Conservation (phyloP, 225 moss, liverwort and hornwort genomes). For the Bryoerythrophyllum caledonicum region DNA sequence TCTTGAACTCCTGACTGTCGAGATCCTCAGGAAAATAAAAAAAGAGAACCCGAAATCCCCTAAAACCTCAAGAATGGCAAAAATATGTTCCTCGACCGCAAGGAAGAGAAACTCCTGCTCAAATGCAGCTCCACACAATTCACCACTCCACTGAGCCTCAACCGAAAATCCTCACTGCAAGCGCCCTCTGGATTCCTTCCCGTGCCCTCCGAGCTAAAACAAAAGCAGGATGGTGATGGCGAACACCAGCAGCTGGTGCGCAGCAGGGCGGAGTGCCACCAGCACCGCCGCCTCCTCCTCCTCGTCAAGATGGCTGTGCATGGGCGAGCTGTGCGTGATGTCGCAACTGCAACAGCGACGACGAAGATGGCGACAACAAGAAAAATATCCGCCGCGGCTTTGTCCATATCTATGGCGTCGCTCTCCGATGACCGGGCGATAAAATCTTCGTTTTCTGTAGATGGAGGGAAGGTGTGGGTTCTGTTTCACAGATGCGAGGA, state of each 20-base stretch:
- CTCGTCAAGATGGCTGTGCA: too few species aligned
- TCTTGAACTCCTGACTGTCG: neutral
- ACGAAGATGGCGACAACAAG: neutral
- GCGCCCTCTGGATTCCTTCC: neutral
- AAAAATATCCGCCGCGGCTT: neutral
- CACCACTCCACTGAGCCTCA: neutral
- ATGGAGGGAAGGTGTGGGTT: too few species aligned
- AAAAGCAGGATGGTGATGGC: neutral
- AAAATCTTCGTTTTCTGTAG: too few species aligned
- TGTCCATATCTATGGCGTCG: neutral
- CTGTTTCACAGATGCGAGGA: too few species aligned
- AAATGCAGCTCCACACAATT: neutral
- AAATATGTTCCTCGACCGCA: neutral
- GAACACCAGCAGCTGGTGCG: neutral
- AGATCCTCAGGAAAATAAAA: constrained; percentile 4
- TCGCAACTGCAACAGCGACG: neutral
- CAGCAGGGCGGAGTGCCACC: too few species aligned
- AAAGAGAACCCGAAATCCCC: neutral
- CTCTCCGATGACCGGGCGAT: too few species aligned
- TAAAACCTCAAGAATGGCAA: neutral
- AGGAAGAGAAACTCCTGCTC: neutral
- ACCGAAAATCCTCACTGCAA: too few species aligned
- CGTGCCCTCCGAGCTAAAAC: neutral
- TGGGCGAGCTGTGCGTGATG: neutral
- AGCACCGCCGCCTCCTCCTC: too few species aligned